Conservation (phyloP, 2,329 filamentous ascomycete species). For the Xylaria sp. region DNA sequence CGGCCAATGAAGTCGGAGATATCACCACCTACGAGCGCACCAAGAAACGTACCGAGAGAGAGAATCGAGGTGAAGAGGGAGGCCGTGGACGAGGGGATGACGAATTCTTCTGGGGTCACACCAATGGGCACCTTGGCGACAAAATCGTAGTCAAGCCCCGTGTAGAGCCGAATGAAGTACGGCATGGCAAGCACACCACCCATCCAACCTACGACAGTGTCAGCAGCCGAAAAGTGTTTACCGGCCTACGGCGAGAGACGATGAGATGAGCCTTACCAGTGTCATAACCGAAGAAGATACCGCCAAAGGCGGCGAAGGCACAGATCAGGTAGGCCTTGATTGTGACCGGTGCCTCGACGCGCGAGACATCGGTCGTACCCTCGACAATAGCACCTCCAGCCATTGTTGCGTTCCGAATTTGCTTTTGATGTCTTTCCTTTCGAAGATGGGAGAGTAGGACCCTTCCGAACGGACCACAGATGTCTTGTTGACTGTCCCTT, state of each 20-base stretch:
- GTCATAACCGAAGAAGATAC: conserved; percentile 81
- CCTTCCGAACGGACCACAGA: conserved; percentile 29
- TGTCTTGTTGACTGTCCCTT: conserved; percentile 27
- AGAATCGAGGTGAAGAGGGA: conserved; percentile 71
- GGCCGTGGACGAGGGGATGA: conserved; percentile 53
- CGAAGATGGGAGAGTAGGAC: conserved; percentile 22
- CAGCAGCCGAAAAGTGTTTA: background rate
- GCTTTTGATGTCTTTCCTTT: conserved; percentile 22
- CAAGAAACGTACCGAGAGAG: conserved; percentile 68
- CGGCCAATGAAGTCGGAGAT: conserved; percentile 69
- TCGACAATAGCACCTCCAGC: conserved; percentile 39
- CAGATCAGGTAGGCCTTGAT: conserved; percentile 72
- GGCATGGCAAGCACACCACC: conserved; percentile 36
- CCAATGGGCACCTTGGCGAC: conserved; percentile 36
- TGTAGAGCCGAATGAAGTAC: conserved; percentile 50
- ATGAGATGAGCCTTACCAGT: conserved; percentile 56
- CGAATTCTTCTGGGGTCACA: conserved; percentile 42
- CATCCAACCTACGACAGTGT: conserved; percentile 30
- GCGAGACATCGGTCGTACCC: conserved; percentile 57
- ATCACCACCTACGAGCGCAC: conserved; percentile 68
- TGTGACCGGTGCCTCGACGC: conserved; percentile 72
- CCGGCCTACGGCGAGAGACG: background rate
- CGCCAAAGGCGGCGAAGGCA: conserved; percentile 73
- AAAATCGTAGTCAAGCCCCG: conserved; percentile 44
- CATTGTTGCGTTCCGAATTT: conserved; percentile 33